These are phyloP conservation scores for Xerocomellus intermedius DNA, from an alignment of 768 basidiomycete species.

Conservation along the genomic window DNA sequence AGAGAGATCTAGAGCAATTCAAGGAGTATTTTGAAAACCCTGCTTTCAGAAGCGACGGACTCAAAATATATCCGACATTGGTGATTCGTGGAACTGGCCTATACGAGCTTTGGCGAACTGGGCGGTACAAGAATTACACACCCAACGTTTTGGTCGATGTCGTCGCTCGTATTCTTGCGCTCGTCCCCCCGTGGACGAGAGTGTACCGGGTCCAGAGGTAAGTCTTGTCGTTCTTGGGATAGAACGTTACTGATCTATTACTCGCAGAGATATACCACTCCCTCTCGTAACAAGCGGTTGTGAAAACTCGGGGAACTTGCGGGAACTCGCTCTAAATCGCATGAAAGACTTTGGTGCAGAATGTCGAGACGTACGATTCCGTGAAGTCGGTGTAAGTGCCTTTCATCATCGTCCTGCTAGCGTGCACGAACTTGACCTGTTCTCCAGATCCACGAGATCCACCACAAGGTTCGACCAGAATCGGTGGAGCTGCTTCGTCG, in stretches of 20 bases:
- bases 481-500: conserved; percentile 92
- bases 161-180: conserved; percentile 90
- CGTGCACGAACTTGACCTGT: conserved; percentile 1
- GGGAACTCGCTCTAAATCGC: conserved; percentile 92
- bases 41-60: conserved; percentile 92
- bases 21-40: conserved; percentile 99
- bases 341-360: conserved; percentile 99
- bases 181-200: conserved; percentile 98
- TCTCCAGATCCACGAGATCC: conserved; percentile 91
- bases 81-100: conserved; percentile 96
- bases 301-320: conserved; percentile 95
- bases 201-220: conserved; percentile 97
- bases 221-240: conserved; percentile 15
- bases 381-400: conserved; percentile 91
- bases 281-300: conserved; percentile 96
- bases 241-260: background rate
- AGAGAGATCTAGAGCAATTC: conserved; percentile 97
- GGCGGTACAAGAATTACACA: conserved; percentile 98
- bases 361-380: conserved; percentile 94
- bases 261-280: conserved; percentile 86
- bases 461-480: conserved; percentile 95
- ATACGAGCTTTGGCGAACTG: conserved; percentile 95
- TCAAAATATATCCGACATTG: conserved; percentile 97
- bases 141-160: conserved; percentile 98
- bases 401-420: background rate